Conservation (phyloP, 2,329 filamentous ascomycete species). For the Paraphaeosphaeria minitans region DNA sequence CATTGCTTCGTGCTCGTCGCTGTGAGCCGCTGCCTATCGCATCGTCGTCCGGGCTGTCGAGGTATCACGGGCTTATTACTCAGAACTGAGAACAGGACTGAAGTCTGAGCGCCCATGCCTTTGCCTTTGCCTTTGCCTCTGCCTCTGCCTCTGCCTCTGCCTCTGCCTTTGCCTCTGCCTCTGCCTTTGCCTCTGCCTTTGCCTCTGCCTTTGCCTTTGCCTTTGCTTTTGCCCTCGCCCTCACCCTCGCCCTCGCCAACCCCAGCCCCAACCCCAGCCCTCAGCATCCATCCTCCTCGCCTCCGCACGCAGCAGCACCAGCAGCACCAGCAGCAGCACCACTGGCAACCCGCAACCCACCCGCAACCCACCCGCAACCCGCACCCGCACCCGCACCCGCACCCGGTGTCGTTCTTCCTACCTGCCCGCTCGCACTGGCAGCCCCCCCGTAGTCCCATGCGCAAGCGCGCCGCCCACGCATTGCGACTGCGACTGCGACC, state of each 20-base stretch:
- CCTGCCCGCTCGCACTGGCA: constrained; percentile 10
- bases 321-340: constrained; percentile 8
- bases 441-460: constrained; percentile 17
- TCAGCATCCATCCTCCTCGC: constrained; percentile 10
- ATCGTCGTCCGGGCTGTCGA: constrained; percentile 16
- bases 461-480: constrained; percentile 35
- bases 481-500: constrained; percentile 20
- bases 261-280: constrained; percentile 17
- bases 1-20: constrained; percentile 30
- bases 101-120: too few relatives aligned
- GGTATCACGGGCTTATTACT: constrained; percentile 17
- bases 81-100: constrained; percentile 11
- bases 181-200: too few relatives aligned
- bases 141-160: too few relatives aligned
- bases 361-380: too few relatives aligned
- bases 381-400: constrained; percentile 15
- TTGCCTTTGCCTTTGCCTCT: too few relatives aligned
- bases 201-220: too few relatives aligned
- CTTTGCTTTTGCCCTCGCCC: too few relatives aligned
- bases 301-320: constrained; percentile 6
- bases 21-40: constrained; percentile 14
- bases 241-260: constrained; percentile 13
- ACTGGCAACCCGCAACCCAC: too few relatives aligned
- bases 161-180: too few relatives aligned
- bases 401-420: neutral